A percentile compares a stretch with the other conserved stretches of the same genome.
Evolutionary conservation across 495 filamentous ascomycete genomes (phyloP).

Genomic region (Neurospora sp.): DNA sequence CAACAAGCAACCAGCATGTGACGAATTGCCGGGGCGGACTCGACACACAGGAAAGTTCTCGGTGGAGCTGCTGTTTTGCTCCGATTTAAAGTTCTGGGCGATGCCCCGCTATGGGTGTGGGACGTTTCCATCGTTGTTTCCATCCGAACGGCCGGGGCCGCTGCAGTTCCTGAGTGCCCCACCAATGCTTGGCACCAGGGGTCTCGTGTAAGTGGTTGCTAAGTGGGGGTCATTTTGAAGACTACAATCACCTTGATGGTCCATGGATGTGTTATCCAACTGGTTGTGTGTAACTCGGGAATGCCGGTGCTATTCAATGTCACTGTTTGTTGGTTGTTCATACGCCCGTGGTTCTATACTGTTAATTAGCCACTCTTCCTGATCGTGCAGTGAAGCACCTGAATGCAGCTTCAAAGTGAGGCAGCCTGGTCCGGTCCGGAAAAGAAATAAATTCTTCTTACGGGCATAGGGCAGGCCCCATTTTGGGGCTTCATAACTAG

Average conservation of each 20-base stretch:
- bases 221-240: background rate
- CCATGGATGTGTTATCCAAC: background rate
- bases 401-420: background rate
- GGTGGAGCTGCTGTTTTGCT: background rate
- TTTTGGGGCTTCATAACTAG: background rate
- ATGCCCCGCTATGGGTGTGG: background rate
- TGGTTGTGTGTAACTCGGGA: background rate
- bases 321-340: background rate
- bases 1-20: background rate
- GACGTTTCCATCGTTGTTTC: background rate
- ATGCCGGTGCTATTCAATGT: background rate
- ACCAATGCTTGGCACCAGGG: background rate
- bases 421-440: background rate
- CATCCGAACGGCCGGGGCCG: background rate
- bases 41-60: background rate
- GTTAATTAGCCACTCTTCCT: background rate
- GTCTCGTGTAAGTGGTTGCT: background rate
- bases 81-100: constrained; percentile 16
- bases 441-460: background rate
- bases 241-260: background rate
- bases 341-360: background rate
- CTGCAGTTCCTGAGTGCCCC: background rate
- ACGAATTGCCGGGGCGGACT: background rate
- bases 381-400: background rate
- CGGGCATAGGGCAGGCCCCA: background rate